Evolutionary conservation across 495 filamentous ascomycete species (phyloP), one percentile per base, ranked within the genome.

Genomic region (Aspergillus conjunctus): DNA sequence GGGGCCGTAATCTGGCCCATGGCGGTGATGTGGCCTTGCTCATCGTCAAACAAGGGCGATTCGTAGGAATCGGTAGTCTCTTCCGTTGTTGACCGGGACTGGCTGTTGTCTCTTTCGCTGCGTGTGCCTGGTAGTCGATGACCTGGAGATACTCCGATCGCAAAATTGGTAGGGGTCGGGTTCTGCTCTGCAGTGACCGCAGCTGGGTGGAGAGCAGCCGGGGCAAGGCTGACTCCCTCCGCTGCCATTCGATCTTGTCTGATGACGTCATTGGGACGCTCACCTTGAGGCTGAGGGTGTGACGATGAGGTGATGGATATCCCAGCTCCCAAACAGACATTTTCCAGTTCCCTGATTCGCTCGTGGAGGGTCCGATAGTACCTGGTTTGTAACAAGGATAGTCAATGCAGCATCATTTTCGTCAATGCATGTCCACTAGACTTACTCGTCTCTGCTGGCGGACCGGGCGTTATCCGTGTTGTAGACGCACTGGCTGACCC

Each of bases 331-430:
- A 59, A 49, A 49, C 75, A 79, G 14, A 50, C 54, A 8, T 70
- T 63, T 58, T 80, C 77, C 0, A 80, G 68, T 26, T 73, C 69
- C 9, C 67, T 67, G 48, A 79, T 79, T 2, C 73, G 68, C 22
- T 72, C 55, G 56, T 76, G 74, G 4, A 79, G 68, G 3, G 63
- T 54, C 17, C 67, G 71, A 53, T 79, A 58, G 33, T 80, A 74
- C 8, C 59, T 71, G 34, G 9, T 15, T 18, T 46, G 34, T 15
- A 15, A 3, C 9, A 3, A 15, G 34, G 34, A 10, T 3, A 39
- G 34, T 15, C 34, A 39, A 10, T 7, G 34, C 34, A 39, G 34
- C 34, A 39, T 39, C 15, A 3, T 39, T 8, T 1, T 8, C 34
- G 15, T 39, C 34, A 3, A 39, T 15, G 15, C 33, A 45, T 33